Evolutionary conservation across 352 stramenopile species (phyloP).

Genomic region (Phytopythium mirpurense): DNA sequence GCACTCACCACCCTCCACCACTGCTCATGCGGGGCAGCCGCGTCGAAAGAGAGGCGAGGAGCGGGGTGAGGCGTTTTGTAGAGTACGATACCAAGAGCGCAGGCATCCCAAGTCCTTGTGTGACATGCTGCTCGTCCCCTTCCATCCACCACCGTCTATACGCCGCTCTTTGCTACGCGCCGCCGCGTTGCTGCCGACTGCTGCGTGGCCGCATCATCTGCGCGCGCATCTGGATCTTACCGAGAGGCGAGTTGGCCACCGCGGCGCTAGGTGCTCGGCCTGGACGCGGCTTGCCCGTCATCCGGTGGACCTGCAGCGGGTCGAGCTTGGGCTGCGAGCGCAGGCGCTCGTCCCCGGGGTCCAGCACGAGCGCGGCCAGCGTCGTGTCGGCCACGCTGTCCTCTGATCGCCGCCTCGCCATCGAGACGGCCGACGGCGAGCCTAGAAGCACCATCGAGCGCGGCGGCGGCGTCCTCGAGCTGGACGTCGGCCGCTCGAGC

Average conservation of each 20-base stretch:
- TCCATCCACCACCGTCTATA: too few relatives aligned
- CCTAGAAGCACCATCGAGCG: too few relatives aligned
- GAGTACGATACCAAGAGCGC: conserved; percentile 5
- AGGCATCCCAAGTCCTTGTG: not conserved
- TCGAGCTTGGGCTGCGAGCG: conserved; percentile 62
- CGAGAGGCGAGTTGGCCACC: conserved; percentile 13
- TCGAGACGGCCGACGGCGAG: conserved; percentile 12
- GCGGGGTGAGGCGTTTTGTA: too few relatives aligned
- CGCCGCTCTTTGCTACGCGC: not conserved
- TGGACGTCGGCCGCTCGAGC: not conserved
- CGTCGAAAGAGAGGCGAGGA: too few relatives aligned
- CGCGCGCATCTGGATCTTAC: conserved; percentile 49
- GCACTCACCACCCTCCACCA: too few relatives aligned
- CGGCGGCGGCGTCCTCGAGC: too few relatives aligned
- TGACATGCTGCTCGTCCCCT: too few relatives aligned
- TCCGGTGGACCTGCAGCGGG: conserved; percentile 43
- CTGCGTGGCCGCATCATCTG: conserved; percentile 55
- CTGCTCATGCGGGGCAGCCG: too few relatives aligned
- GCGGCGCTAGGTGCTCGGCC: not conserved
- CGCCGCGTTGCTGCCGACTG: conserved; percentile 10
- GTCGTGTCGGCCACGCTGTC: conserved; percentile 2
- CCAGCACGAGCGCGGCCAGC: conserved; percentile 25
- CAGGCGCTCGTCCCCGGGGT: conserved; percentile 26
- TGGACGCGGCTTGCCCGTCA: conserved; percentile 17
- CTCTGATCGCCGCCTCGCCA: conserved; percentile 18